Percentiles rank a stretch among this genome's conserved stretches.
These are phyloP conservation scores for Suillus americanus DNA, from an alignment of 768 basidiomycete species.

Conservation along the genomic window DNA sequence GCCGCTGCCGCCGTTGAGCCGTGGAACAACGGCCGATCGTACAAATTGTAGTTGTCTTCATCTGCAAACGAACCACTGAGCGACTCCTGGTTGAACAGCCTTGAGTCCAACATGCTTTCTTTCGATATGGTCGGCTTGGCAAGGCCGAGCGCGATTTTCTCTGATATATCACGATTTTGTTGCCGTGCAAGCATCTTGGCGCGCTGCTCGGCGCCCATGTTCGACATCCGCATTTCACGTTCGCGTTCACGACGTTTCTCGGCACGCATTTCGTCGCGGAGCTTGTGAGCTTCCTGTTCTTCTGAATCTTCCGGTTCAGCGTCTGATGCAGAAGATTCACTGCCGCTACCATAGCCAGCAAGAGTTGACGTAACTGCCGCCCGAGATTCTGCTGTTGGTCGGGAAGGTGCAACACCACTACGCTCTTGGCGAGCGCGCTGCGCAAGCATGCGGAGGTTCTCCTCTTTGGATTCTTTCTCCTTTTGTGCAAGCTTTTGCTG, in stretches of 20 bases:
- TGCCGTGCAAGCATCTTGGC: slow-evolving; percentile 95
- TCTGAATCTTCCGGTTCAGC: slow-evolving; percentile 65
- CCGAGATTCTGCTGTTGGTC: slow-evolving; percentile 65
- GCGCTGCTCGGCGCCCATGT: slow-evolving; percentile 96
- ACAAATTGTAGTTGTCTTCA: slow-evolving; percentile 92
- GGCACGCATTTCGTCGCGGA: slow-evolving; percentile 86
- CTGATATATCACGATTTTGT: slow-evolving; percentile 98
- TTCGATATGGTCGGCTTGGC: slow-evolving; percentile 96
- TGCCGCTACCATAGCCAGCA: slow-evolving; percentile 86
- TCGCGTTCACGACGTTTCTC: slow-evolving; percentile 95
- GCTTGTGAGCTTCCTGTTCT: slow-evolving; percentile 81
- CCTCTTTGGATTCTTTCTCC: slow-evolving; percentile 94
- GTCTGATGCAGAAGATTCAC: slow-evolving; percentile 45
- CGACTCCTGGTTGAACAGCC: slow-evolving; percentile 96
- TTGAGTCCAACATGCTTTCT: slow-evolving; percentile 96
- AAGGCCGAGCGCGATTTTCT: slow-evolving; percentile 96
- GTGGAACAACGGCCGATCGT: slow-evolving; percentile 94
- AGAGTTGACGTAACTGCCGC: slow-evolving; percentile 74
- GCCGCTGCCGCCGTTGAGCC: slow-evolving; percentile 97
- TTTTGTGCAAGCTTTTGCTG: slow-evolving; percentile 99
- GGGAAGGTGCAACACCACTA: slow-evolving; percentile 65
- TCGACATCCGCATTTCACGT: slow-evolving; percentile 97
- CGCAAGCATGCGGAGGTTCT: slow-evolving; percentile 89
- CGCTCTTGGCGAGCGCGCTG: slow-evolving; percentile 96
- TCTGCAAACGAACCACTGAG: slow-evolving; percentile 80